Evolutionary conservation across 345 rosid species (phyloP), one percentile per base, ranked within the genome.

Genomic region (Gossypium herbaceum): DNA sequence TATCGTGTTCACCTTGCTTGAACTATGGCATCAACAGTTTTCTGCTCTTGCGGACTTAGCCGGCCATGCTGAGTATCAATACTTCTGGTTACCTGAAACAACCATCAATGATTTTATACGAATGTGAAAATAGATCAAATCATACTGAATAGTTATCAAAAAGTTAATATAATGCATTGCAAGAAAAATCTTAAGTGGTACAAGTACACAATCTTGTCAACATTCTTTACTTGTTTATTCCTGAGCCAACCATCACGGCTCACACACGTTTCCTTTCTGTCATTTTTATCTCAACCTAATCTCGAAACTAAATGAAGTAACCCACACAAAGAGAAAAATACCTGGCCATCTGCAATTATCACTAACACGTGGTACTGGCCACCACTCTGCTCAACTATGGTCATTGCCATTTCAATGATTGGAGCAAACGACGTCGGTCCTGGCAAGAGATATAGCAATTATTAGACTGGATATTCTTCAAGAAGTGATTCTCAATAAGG

Each of bases 1-100:
- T 15, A 4, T 2, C 24, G 12, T 68, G 27, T 74, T 77, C 75
- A 93, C 98, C 99, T 95, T 7, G 99, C 99, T 82, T 80, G 83
- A 41, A 93, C 99, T 63, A 95, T 95, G 75, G 98, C 97, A 20
- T 95, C 92, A 27, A 95, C 91, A 2, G 98, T 95, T 87, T 82
- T 93, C 81, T 85, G 86, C 84, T 95, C 98, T 80, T 93, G 99
- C 6, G 97, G 97, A 79, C 98, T 91, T 64, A 93, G 77, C 22
- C 69, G 84, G 70, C 98, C 98, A 68, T 24, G 80, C 44, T 73
- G 83, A 2, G 97, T 95, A 70, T 95, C 97, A 62, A 87, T 91
- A 25, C 94, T 95, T 83, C 99, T 88, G 43, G 99, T 95, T 57
- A 95, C 99, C 99, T 94, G 82, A 78, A 77, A 80, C 25, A 51